Base-by-base conservation (phyloP, 116 monocot genomes). In the Zostera marina region DNA sequence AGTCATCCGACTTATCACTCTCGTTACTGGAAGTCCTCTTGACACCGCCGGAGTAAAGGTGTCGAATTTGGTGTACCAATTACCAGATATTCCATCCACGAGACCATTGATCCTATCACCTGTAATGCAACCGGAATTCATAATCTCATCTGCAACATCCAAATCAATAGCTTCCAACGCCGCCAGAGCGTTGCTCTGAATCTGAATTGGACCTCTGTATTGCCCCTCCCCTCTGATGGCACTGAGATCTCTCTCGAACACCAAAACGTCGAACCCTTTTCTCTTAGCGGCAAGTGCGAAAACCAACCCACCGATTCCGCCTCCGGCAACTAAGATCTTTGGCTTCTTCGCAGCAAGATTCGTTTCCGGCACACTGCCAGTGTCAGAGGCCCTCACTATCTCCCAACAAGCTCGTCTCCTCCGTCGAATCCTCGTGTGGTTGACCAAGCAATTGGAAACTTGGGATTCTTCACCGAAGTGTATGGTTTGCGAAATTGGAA, bases 121-220 rank as follows among this genome's bases (percentile, higher is more conserved):
- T 8, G 98, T 98, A 53, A 98, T 73, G 47, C 91, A 98, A 12
- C 98, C 98, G 0, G 60, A 61, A 14, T 59, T 61, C 98, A 98
- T 77, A 46, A 98, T 79, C 76, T 91, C 87, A 54, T 98, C 91
- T 0, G 91, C 98, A 5, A 98, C 86, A 20, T 70, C 68, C 76
- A 76, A 22, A 63, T 92, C 92, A 11, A 91, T 83, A 7, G 91
- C 83, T 60, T 99, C 91, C 48, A 98, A 54, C 24, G 91, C 83
- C 3, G 91, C 98, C 41, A 99, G 26, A 7, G 91, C 91, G 62
- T 91, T 99, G 69, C 98, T 99, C 75, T 99, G 91, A 41, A 99
- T 81, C 81, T 99, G 98, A 26, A 99, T 99, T 7, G 98, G 98
- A 5, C 98, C 98, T 58, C 98, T 75, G 66, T 99, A 99, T 75